Base-by-base conservation (phyloP, 805 yeast genomes). In the Ogataea angusta region DNA sequence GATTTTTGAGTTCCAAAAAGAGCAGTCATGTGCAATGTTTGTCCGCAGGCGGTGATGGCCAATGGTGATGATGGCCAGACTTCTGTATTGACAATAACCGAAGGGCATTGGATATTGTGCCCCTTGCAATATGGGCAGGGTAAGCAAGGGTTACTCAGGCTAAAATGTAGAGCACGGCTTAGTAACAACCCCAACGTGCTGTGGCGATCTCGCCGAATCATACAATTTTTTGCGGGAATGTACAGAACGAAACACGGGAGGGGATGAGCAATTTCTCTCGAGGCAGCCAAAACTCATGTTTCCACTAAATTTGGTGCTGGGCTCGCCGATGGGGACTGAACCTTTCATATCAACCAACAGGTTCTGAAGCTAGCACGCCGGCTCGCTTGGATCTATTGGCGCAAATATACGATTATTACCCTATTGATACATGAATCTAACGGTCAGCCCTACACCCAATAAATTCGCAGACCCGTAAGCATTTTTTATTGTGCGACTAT, bases 21-120 rank as follows among this genome's bases (percentile, higher is more conserved):
- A 37, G 43, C n/a, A 35, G 12, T 13, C 7, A 6, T 15, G 6
- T 16, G 31, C 28, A 34, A 13, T 29, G 3, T 13, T 32, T 26
- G 18, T 12, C 34, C 34, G n/a, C 14, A 33, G 19, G 9, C 8
- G 30, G 42, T n/a, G 25, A 5, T 7, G 14, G 10, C 8, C 10
- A 14, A 12, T 17, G 8, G 31, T 22, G 30, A 23, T 23, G 34
- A 38, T 17, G 36, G 41, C 41, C 23, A 31, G 41, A 26, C 35
- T 27, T 17, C 24, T 17, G 19, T 17, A 23, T 3, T 6, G 23
- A 30, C 34, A 36, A 29, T 29, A 15, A 14, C n/a, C 23, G 28
- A 26, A 34, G 38, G 13, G 25, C 25, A 34, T 34, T 25, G 16
- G 19, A 10, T 8, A 24, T 12, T n/a, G 7, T 24, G 21, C 27